Conservation (phyloP, 768 basidiomycete genomes). For the Vararia minispora region DNA sequence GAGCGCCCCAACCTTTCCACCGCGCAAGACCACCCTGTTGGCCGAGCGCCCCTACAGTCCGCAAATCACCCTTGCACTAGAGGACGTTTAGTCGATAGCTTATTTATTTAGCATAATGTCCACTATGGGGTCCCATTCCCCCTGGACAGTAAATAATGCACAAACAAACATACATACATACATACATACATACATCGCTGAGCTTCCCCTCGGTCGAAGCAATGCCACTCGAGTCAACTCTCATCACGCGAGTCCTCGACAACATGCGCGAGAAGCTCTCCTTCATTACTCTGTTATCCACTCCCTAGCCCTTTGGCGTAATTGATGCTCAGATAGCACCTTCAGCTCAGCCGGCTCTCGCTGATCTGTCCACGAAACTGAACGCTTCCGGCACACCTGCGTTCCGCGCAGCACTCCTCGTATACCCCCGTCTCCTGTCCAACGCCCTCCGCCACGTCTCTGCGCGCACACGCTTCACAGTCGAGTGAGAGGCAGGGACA, state of each 20-base stretch:
- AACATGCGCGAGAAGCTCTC: conserved; percentile 49
- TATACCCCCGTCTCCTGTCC: conserved; percentile 52
- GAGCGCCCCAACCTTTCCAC: too few relatives aligned
- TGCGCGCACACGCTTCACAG: conserved; percentile 29
- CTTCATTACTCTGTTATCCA: conserved; percentile 44
- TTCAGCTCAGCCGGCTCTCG: conserved; percentile 35
- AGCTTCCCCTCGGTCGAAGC: conserved; percentile 49
- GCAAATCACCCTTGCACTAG: too few relatives aligned
- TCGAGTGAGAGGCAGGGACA: conserved; percentile 27
- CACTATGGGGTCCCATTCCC: too few relatives aligned
- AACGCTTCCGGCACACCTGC: conserved; percentile 18
- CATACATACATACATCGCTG: too few relatives aligned
- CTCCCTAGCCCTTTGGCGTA: conserved; percentile 67
- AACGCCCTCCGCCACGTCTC: conserved; percentile 50
- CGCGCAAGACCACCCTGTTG: too few relatives aligned
- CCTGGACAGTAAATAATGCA: too few relatives aligned
- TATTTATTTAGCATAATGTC: too few relatives aligned
- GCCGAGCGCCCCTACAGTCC: too few relatives aligned
- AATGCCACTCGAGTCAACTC: conserved; percentile 61
- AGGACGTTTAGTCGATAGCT: too few relatives aligned
- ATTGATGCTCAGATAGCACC: conserved; percentile 35
- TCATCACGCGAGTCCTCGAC: conserved; percentile 61
- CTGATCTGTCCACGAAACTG: conserved; percentile 28
- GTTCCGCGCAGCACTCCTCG: conserved; percentile 44
- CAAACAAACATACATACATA: too few relatives aligned